Base-by-base conservation (phyloP, 1,284 basidiomycete species). In the Cryptococcus amylolentus region DNA sequence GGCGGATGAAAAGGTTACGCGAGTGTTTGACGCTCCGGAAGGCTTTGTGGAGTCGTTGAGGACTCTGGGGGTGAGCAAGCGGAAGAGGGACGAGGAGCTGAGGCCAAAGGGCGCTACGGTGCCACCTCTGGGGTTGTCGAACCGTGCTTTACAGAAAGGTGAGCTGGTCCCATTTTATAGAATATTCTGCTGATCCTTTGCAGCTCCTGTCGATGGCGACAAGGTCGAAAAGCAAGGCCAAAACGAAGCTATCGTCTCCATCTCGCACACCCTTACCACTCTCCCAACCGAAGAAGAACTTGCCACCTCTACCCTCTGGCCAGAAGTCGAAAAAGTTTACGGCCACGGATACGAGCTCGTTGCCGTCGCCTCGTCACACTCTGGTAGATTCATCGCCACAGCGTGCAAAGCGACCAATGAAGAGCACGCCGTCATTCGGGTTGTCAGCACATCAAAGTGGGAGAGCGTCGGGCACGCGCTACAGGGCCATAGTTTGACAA, bases 301-400 rank as follows among this genome's bases (percentile, higher is more conserved):
- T 1, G 86, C 89, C 0, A 83, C 86, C 0, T 83, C 84, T 13
- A 98, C 95, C 0, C 82, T 98, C 0, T 99, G 96, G 96, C 95
- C 95, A 0, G 96, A 98, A 77, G 80, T 87, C 1, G 95, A 98
- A 70, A 99, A 98, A 74, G 81, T 99, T 2, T 99, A 97, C 73
- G 96, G 95, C 1, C 96, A 98, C 76, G 93, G 93, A 37, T 98
- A 97, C 71, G 96, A 98, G 89, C 87, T 87, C 4, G 87, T 91
- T 52, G 83, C 88, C 0, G 78, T 95, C 3, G 84, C 86, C 0
- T 81, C 86, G 0, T 94, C 92, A 0, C 83, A 83, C 51, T 82
- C 83, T 4, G 84, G 83, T 26, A 79, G 81, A 44, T 77, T 91
- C 39, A 81, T 97, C n/a, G 96, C 94, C 0, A 94, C 92, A 1